Conservation (phyloP, 2,329 filamentous ascomycete genomes). For the Cyphellophora europaea region DNA sequence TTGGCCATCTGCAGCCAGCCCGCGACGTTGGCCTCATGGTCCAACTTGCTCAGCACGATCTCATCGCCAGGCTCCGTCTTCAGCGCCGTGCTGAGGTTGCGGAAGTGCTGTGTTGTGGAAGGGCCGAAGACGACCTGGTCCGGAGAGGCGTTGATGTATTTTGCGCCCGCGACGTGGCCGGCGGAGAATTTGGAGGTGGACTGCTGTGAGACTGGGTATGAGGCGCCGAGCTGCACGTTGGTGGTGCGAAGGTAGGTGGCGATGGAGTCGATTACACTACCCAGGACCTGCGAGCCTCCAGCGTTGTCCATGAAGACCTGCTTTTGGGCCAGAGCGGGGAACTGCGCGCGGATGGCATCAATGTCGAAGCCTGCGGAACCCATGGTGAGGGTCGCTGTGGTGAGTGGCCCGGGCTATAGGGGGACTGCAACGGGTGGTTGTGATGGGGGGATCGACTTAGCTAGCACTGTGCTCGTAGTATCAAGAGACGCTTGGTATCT, state of each 20-base stretch:
- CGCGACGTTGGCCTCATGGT: constrained; percentile 70
- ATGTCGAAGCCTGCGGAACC: constrained; percentile 41
- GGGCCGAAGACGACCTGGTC: constrained; percentile 64
- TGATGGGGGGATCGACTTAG: too few relatives aligned
- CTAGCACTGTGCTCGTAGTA: too few relatives aligned
- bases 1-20: constrained; percentile 63
- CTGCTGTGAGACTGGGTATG: constrained; percentile 51
- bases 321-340: constrained; percentile 57
- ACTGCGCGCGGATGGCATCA: constrained; percentile 46
- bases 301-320: constrained; percentile 73
- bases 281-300: constrained; percentile 63
- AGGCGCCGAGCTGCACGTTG: constrained; percentile 69
- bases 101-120: constrained; percentile 67
- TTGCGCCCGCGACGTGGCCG: constrained; percentile 57
- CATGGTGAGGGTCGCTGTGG: too few relatives aligned
- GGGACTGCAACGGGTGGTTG: too few relatives aligned
- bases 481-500: too few relatives aligned
- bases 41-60: constrained; percentile 60
- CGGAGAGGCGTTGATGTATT: constrained; percentile 57
- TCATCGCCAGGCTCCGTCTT: constrained; percentile 50
- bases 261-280: constrained; percentile 57
- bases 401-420: too few relatives aligned
- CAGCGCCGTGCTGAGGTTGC: constrained; percentile 55
- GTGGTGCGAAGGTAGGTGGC: constrained; percentile 55
- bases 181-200: constrained; percentile 51